Evolutionary conservation across 140 eudicot species (phyloP).

Genomic region (Flaveria floridana): DNA sequence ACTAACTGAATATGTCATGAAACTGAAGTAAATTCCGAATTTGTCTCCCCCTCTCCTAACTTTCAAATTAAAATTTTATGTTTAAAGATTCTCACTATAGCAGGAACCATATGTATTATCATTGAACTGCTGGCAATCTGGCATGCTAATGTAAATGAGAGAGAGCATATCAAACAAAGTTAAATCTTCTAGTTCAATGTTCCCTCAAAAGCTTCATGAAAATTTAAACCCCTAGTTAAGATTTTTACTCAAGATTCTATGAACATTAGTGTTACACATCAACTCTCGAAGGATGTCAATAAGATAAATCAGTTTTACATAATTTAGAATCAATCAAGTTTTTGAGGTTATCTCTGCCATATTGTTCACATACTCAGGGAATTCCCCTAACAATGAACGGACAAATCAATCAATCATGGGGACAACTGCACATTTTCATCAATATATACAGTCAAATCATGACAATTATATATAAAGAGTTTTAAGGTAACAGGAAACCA

Average conservation of each 20-base stretch:
- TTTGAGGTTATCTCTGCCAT: neutral
- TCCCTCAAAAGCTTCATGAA: neutral
- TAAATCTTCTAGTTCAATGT: neutral
- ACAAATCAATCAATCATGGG: neutral
- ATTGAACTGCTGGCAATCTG: neutral
- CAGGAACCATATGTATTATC: neutral
- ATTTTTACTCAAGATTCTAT: neutral
- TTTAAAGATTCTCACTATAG: neutral
- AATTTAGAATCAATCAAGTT: neutral
- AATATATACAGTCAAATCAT: neutral
- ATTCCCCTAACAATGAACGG: neutral
- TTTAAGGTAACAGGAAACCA: constrained; percentile 14
- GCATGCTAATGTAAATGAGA: neutral
- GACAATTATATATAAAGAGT: neutral
- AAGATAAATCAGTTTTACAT: neutral
- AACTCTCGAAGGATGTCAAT: constrained; percentile 2
- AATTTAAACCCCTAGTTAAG: neutral
- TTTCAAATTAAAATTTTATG: neutral
- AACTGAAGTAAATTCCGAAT: neutral
- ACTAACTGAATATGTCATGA: neutral
- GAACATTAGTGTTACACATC: neutral
- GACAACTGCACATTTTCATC: neutral
- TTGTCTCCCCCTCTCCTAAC: neutral
- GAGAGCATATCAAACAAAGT: neutral
- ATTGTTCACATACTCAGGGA: neutral